Percentiles rank a stretch among this genome's conserved stretches.
phyloP scores from a whole-genome alignment of 2,329 filamentous ascomycete species.

The Pestalotiopsis sp. region DNA sequence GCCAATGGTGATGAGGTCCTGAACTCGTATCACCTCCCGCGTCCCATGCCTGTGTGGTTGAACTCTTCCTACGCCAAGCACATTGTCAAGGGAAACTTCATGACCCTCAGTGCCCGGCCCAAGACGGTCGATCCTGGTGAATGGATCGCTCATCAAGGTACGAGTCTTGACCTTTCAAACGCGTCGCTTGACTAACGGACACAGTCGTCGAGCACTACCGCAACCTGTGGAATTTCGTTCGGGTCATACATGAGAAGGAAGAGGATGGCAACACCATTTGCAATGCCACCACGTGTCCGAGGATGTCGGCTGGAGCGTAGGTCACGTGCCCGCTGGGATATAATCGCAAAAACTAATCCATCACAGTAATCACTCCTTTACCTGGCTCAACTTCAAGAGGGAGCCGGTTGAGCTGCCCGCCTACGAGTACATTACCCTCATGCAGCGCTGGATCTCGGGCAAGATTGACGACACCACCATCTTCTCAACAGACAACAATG shows the following conservation, averaged over 20 bases:
- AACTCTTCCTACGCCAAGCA: slow-evolving; percentile 76
- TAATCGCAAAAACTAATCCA: slow-evolving; percentile 14
- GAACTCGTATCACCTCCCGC: slow-evolving; percentile 64
- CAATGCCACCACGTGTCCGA: slow-evolving; percentile 81
- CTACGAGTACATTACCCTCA: slow-evolving; percentile 90
- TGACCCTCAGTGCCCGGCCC: slow-evolving; percentile 90
- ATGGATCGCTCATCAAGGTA: slow-evolving; percentile 95
- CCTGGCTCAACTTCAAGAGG: slow-evolving; percentile 87
- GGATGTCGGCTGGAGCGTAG: slow-evolving; percentile 92
- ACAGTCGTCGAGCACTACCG: slow-evolving; percentile 91
- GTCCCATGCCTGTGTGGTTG: slow-evolving; percentile 72
- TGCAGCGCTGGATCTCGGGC: slow-evolving; percentile 95
- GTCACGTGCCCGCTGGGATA: slow-evolving; percentile 37
- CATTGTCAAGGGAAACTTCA: slow-evolving; percentile 96
- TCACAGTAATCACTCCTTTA: slow-evolving; percentile 84
- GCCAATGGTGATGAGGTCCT: slow-evolving; percentile 56
- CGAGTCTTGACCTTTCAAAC: neutral
- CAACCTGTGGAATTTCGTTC: slow-evolving; percentile 85
- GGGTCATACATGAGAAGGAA: slow-evolving; percentile 85
- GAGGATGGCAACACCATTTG: slow-evolving; percentile 78
- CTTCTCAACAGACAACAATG: slow-evolving; percentile 84
- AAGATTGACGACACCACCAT: slow-evolving; percentile 90
- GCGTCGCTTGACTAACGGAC: slow-evolving; percentile 26
- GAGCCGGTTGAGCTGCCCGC: slow-evolving; percentile 91
- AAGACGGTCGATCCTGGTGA: slow-evolving; percentile 93